Evolutionary conservation across 1,284 basidiomycete species (phyloP).

Genomic region (Athelia sp.): DNA sequence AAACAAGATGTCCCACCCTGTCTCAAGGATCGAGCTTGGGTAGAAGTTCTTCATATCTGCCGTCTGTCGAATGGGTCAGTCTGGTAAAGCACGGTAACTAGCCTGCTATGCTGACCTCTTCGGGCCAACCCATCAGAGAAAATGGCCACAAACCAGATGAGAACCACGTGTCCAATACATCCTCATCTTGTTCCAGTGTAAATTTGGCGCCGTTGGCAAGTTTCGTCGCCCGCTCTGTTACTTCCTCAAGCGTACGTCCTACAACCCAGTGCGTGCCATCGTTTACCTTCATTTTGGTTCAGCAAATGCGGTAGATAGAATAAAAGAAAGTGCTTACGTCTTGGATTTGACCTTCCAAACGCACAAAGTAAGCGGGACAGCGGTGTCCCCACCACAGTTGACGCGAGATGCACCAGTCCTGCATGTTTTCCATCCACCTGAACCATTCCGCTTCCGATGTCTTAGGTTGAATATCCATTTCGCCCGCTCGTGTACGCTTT

Average conservation of each 20-base stretch:
- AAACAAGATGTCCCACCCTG: constrained; percentile 98
- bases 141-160: constrained; percentile 98
- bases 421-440: constrained; percentile 93
- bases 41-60: constrained; percentile 80
- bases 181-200: constrained; percentile 90
- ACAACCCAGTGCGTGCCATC: constrained; percentile 90
- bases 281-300: constrained; percentile 38
- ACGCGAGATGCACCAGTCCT: constrained; percentile 99
- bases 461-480: constrained; percentile 81
- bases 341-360: constrained; percentile 75
- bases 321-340: constrained; percentile 47
- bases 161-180: constrained; percentile 99
- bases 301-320: not conserved
- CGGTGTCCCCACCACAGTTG: constrained; percentile 99
- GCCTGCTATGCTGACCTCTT: constrained; percentile 49
- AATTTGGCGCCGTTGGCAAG: constrained; percentile 73
- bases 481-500: constrained; percentile 83
- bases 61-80: constrained; percentile 38
- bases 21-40: constrained; percentile 88
- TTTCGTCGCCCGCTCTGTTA: constrained; percentile 70
- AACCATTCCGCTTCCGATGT: constrained; percentile 94
- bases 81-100: not conserved
- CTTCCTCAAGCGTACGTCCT: constrained; percentile 79
- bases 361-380: constrained; percentile 92
- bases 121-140: constrained; percentile 97